phyloP scores from a whole-genome alignment of 331 rosid genomes.

The Malus hybrid region DNA sequence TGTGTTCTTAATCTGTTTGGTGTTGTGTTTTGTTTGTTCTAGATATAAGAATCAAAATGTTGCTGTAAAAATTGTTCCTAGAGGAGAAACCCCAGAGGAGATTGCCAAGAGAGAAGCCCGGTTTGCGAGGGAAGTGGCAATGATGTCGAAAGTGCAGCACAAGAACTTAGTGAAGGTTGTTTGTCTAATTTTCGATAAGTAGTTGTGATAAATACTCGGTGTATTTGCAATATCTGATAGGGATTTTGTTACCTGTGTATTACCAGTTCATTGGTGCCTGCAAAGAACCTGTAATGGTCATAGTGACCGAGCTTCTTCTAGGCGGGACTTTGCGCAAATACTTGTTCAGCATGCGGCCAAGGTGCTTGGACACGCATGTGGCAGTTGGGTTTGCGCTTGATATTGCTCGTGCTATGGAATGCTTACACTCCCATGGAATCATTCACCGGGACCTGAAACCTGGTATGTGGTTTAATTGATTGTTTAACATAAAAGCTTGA shows the following conservation, averaged over 20 bases:
- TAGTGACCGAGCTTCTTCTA: slow-evolving; percentile 83
- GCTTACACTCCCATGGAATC: slow-evolving; percentile 90
- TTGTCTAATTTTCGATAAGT: slow-evolving; percentile 10
- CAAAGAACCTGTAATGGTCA: slow-evolving; percentile 88
- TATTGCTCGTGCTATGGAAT: slow-evolving; percentile 90
- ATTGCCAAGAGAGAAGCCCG: slow-evolving; percentile 78
- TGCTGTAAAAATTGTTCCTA: slow-evolving; percentile 76
- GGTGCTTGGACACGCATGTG: slow-evolving; percentile 62
- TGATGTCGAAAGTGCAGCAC: slow-evolving; percentile 88
- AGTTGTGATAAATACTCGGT: neutral
- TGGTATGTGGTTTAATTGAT: slow-evolving; percentile 34
- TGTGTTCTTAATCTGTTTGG: neutral
- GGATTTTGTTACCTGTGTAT: slow-evolving; percentile 12
- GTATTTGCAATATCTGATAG: slow-evolving; percentile 7
- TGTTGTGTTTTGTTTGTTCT: slow-evolving; percentile 12
- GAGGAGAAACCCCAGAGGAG: slow-evolving; percentile 76
- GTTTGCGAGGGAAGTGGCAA: slow-evolving; percentile 80
- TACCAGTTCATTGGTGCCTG: slow-evolving; percentile 93
- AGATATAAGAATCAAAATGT: slow-evolving; percentile 21
- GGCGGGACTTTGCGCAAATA: slow-evolving; percentile 89
- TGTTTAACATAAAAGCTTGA: slow-evolving; percentile 7
- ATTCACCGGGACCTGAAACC: slow-evolving; percentile 97
- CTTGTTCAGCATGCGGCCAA: slow-evolving; percentile 75
- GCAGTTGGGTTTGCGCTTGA: slow-evolving; percentile 91
- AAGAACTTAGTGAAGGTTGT: slow-evolving; percentile 92